A percentile compares a stretch with the other conserved stretches of the same genome.
phyloP scores from a whole-genome alignment of 116 monocot genomes.

The Posidonia oceanica region DNA sequence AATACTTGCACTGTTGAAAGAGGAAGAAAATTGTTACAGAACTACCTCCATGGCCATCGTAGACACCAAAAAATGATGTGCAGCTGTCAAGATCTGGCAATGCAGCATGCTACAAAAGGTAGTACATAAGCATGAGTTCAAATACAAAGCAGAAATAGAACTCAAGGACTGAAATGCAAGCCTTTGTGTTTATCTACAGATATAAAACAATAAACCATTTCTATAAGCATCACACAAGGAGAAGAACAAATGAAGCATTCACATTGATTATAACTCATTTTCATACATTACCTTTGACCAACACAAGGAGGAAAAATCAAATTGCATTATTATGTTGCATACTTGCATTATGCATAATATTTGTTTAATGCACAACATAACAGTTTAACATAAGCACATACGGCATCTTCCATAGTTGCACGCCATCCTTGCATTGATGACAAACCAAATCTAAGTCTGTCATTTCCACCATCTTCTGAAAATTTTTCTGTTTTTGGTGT shows the following conservation, averaged over 20 bases:
- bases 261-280: too few species aligned
- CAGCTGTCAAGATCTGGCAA: constrained; percentile 55
- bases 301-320: too few species aligned
- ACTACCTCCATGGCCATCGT: constrained; percentile 98
- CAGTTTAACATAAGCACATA: constrained; percentile 22
- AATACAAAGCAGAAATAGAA: too few species aligned
- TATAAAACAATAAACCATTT: too few species aligned
- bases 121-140: not conserved
- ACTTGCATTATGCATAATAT: not conserved
- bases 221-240: too few species aligned
- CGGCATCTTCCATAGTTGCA: constrained; percentile 98
- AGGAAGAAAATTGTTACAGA: not conserved
- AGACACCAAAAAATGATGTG: constrained; percentile 98
- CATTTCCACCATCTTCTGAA: constrained; percentile 94
- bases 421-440: constrained; percentile 99
- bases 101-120: constrained; percentile 71
- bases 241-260: too few species aligned
- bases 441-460: constrained; percentile 54
- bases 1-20: too few species aligned
- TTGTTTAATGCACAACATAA: not conserved
- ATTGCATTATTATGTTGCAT: too few species aligned
- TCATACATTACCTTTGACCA: too few species aligned
- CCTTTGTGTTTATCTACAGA: too few species aligned
- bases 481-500: constrained; percentile 92
- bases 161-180: too few species aligned